Evolutionary conservation across 2,329 filamentous ascomycete species (phyloP), one percentile per base, ranked within the genome.

Genomic region (Epichloe aotearoae): DNA sequence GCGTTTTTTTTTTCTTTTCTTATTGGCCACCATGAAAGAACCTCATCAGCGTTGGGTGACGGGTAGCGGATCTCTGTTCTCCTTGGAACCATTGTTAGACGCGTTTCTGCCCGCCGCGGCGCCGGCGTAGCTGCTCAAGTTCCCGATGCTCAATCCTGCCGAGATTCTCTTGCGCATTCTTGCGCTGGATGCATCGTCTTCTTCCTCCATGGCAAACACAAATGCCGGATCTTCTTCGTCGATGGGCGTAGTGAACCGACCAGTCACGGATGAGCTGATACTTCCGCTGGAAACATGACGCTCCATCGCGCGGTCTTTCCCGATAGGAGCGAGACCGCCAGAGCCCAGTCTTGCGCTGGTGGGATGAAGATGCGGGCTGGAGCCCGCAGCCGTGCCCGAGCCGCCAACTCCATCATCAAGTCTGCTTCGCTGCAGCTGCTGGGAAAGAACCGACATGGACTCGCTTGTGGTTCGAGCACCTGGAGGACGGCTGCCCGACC

Each of bases 121-220:
- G 17, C 62, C 64, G 41, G 71, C 69, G 53, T 73, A 74, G 61
- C 65, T 72, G 62, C 66, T 66, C 52, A 67, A 67, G 23, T 62
- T 62, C 5, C 64, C 63, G 49, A 69, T 64, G 46, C 61, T 63
- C 38, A 72, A 58, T 12, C 71, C 70, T 5, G 70, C 71, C 2
- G 75, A 75, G 2, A 64, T 68, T 50, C 75, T 72, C 64, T 77
- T 79, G 48, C 73, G 66, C 10, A 70, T 68, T 41, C 70, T 67
- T 50, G 68, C 65, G 17, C 64, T 65, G 38, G 73, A 67, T 20
- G 73, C 67, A 34, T 80, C 77, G 20, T 77, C 76, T 26, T 79
- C 77, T 50, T 80, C 77, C 56, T 83, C 80, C 79, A 83, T 83
- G 59, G 70, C 77, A 61, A 83, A 83, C 14, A 83, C 76, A 56